A percentile compares a stretch with the other conserved stretches of the same genome.
Evolutionary conservation across 1,284 basidiomycete species (phyloP).

Genomic region (Cutaneotrichosporon cutaneum): DNA sequence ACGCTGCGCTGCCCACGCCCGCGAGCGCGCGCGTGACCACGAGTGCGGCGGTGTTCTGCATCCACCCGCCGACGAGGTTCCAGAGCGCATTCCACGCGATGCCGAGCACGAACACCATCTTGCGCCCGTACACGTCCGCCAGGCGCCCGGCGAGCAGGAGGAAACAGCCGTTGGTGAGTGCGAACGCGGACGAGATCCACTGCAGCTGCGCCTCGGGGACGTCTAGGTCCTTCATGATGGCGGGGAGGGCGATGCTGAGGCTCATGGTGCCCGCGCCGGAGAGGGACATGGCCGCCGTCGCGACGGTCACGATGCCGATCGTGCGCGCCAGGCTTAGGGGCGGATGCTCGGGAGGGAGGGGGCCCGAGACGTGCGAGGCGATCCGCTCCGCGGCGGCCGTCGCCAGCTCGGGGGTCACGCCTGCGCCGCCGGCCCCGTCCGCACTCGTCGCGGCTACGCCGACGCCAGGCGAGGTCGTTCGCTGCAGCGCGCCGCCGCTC

Average conservation of each 20-base stretch:
- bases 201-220: constrained; percentile 57
- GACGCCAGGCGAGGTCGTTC: background rate
- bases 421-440: constrained; percentile 7
- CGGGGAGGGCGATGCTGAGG: constrained; percentile 62
- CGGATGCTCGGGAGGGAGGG: background rate
- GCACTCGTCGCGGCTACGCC: constrained; percentile 12
- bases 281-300: constrained; percentile 24
- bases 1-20: constrained; percentile 31
- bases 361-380: background rate
- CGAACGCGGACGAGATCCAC: constrained; percentile 65
- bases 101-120: constrained; percentile 62
- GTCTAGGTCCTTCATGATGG: constrained; percentile 59
- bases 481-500: background rate
- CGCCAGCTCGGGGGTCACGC: constrained; percentile 19
- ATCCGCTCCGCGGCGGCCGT: constrained; percentile 6
- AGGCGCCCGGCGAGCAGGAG: constrained; percentile 68
- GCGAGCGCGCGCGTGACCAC: constrained; percentile 42
- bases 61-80: constrained; percentile 47
- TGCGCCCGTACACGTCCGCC: constrained; percentile 70
- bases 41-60: constrained; percentile 39
- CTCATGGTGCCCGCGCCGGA: constrained; percentile 28
- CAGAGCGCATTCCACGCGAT: constrained; percentile 47
- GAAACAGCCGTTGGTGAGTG: constrained; percentile 63
- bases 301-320: constrained; percentile 14
- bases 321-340: constrained; percentile 16